Base-by-base conservation (phyloP, 768 basidiomycete species). In the Psilocybe subaeruginosa region DNA sequence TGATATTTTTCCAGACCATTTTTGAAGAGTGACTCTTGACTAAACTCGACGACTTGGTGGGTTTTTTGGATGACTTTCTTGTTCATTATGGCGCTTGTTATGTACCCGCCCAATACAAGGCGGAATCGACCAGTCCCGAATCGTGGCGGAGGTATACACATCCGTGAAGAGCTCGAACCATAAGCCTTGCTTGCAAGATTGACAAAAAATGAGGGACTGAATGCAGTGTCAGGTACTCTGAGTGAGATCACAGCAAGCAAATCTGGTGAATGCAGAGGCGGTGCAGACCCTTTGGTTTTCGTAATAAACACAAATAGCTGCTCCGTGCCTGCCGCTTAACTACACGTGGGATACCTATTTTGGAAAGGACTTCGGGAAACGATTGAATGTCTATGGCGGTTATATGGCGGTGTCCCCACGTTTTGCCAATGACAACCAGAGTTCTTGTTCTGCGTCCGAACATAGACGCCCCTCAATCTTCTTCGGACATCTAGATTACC, bases 1-100 rank as follows among this genome's bases (percentile, higher is more conserved):
- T 82, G 75, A 90, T 80, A 77, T 89, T 88, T 73, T 79, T 88
- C 86, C 87, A 88, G 72, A 71, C 72, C 82, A 84, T 84, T 62
- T 75, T 75, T 61, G 64, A 59, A 39, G 55, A 57, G 66, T 65
- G 62, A 56, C 35, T 49, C 64, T 60, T 59, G 39, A 46, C 53
- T 57, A 61, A 64, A 61, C 60, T 61, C 56, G 46, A 35, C 16
- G 58, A 59, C 35, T 56, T 60, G 62, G 48, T 58, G 62, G 61
- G 64, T 59, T 56, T 62, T 67, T 62, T 54, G 55, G 54, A 53
- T 63, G 67, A 9, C 48, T 27, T 65, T 51, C 50, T 30, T n/a
- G 17, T 54, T 43, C 47, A 63, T 65, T 62, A 0, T 48, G 45
- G 43, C 29, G 48, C 61, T 65, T 55, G 64, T 66, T 67, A 68